Evolutionary conservation across 257 asterid genomes (phyloP).

Genomic region (Cinchona pubescens): DNA sequence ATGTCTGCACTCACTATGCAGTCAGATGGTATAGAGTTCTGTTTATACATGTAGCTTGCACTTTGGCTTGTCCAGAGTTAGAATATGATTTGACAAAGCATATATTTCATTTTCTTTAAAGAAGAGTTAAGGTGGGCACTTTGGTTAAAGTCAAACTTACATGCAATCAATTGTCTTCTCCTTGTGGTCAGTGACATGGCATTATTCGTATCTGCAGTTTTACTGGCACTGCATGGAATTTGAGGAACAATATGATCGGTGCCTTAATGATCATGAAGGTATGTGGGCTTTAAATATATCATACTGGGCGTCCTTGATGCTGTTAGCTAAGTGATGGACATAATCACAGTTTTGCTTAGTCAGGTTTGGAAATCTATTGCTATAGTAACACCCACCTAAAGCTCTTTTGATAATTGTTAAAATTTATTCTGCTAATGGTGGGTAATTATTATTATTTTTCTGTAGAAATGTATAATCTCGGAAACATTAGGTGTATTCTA

Average conservation of each 20-base stretch:
- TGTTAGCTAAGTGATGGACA: conserved; percentile 16
- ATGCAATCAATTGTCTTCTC: neutral
- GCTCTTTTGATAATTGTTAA: conserved; percentile 15
- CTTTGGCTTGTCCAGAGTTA: neutral
- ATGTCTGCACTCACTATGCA: neutral
- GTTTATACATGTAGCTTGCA: neutral
- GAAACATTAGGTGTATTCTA: conserved; percentile 16
- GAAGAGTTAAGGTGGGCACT: neutral
- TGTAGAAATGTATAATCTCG: conserved; percentile 11
- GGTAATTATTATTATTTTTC: conserved; percentile 9
- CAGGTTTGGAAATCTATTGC: conserved; percentile 16
- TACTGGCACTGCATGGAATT: conserved; percentile 42
- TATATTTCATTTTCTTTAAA: neutral
- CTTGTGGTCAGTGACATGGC: conserved; percentile 1
- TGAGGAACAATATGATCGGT: conserved; percentile 11
- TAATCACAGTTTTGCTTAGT: conserved; percentile 17
- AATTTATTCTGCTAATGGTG: conserved; percentile 1
- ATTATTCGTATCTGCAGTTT: conserved; percentile 46
- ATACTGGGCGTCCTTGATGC: conserved; percentile 19
- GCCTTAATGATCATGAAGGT: conserved; percentile 8
- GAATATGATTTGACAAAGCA: neutral
- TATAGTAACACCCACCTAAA: conserved; percentile 12
- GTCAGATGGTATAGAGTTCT: neutral
- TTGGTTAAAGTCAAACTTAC: neutral
- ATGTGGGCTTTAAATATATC: conserved; percentile 5